A percentile compares a stretch with the other conserved stretches of the same genome.
Evolutionary conservation across 768 basidiomycete species (phyloP).

Genomic region (Mycena venus): DNA sequence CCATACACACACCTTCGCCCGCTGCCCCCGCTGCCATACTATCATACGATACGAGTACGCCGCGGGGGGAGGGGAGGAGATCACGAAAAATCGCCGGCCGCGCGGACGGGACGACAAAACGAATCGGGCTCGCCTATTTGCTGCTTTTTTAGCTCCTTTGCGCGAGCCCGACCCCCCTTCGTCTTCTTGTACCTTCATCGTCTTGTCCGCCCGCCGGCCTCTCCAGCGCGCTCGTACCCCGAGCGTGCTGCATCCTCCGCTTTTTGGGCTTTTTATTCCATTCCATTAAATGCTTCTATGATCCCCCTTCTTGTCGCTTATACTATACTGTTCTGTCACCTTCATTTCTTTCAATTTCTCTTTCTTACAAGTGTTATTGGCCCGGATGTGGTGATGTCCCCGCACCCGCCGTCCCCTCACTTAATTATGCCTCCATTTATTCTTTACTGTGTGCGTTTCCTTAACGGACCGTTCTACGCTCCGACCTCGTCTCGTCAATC

Average conservation of each 20-base stretch:
- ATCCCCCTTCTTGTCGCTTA: constrained; percentile 18
- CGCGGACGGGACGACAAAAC: constrained; percentile 32
- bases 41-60: neutral
- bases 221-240: constrained; percentile 9
- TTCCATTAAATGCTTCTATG: constrained; percentile 7
- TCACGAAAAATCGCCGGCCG: constrained; percentile 26
- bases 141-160: constrained; percentile 25
- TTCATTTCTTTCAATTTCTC: constrained; percentile 2
- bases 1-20: constrained; percentile 19
- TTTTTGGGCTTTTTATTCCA: constrained; percentile 29
- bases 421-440: constrained; percentile 37
- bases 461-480: constrained; percentile 23
- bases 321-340: constrained; percentile 1
- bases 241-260: constrained; percentile 1
- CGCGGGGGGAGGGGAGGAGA: constrained; percentile 11
- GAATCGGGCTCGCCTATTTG: constrained; percentile 26
- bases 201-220: constrained; percentile 19
- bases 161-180: constrained; percentile 24
- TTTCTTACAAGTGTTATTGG: constrained; percentile 29
- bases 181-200: constrained; percentile 28
- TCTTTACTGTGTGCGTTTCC: constrained; percentile 28
- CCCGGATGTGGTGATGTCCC: constrained; percentile 19
- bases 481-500: neutral
- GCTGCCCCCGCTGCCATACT: neutral
- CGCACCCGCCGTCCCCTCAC: constrained; percentile 32